Percentiles rank a stretch among this genome's conserved stretches.
Evolutionary conservation across 192 early-diverging fungal species (phyloP).

Genomic region (Backusella macrospora): DNA sequence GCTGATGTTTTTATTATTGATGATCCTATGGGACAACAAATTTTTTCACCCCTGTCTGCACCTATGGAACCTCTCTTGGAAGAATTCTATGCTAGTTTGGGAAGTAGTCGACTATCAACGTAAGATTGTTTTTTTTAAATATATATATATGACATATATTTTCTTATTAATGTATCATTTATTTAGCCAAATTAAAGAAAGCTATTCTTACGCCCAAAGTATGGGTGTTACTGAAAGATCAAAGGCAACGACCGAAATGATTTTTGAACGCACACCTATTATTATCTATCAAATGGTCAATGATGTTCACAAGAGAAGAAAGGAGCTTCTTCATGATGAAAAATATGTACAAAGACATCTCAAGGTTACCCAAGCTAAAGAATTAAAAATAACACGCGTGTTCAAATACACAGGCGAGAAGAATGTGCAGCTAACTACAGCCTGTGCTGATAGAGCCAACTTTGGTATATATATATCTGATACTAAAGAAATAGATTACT

Average conservation of each 20-base stretch:
- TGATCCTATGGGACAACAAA: slow-evolving; percentile 68
- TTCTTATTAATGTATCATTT: neutral
- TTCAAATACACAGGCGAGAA: slow-evolving; percentile 41
- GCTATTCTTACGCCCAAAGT: slow-evolving; percentile 51
- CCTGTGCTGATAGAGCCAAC: slow-evolving; percentile 54
- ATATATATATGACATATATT: neutral
- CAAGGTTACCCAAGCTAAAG: slow-evolving; percentile 57
- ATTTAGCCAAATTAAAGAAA: slow-evolving; percentile 50
- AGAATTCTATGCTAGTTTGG: slow-evolving; percentile 64
- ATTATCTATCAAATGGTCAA: slow-evolving; percentile 55
- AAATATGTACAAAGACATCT: slow-evolving; percentile 62
- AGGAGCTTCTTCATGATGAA: slow-evolving; percentile 49
- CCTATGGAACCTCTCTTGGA: slow-evolving; percentile 80
- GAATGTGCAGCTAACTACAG: slow-evolving; percentile 60
- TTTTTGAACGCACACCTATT: slow-evolving; percentile 76
- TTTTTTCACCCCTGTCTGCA: slow-evolving; percentile 73
- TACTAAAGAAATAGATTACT: slow-evolving; percentile 68
- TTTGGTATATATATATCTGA: slow-evolving; percentile 45
- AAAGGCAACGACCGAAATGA: slow-evolving; percentile 58
- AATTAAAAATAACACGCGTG: slow-evolving; percentile 62
- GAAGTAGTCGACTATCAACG: slow-evolving; percentile 65
- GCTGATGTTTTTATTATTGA: slow-evolving; percentile 80
- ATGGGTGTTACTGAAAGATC: slow-evolving; percentile 47
- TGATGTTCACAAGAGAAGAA: slow-evolving; percentile 61
- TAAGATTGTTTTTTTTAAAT: slow-evolving; percentile 41